These are phyloP conservation scores for Furcasterigmium sp. DNA, from an alignment of 2,329 filamentous ascomycete genomes.

Conservation along the genomic window DNA sequence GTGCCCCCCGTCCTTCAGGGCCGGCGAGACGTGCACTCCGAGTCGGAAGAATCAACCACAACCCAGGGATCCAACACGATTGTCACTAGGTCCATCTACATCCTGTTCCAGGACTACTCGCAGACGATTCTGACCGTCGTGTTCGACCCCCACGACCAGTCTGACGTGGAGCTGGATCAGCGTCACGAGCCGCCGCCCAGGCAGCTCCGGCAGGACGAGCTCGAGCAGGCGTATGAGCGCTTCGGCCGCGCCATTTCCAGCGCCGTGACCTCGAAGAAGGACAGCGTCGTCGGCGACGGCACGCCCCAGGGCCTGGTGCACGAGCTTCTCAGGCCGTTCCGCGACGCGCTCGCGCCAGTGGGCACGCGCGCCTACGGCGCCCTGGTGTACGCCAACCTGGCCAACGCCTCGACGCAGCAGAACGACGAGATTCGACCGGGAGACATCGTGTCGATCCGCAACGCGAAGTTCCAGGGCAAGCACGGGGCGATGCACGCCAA, in stretches of 20 bases:
- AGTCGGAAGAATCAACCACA: conserved; percentile 72
- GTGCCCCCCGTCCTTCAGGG: conserved; percentile 78
- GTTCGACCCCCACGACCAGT: conserved; percentile 70
- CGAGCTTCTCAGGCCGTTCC: conserved; percentile 70
- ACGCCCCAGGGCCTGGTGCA: conserved; percentile 71
- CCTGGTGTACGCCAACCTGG: conserved; percentile 89
- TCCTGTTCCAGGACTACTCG: conserved; percentile 95
- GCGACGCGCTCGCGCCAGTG: conserved; percentile 72
- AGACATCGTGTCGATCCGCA: conserved; percentile 89
- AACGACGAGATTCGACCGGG: conserved; percentile 90
- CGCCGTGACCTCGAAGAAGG: conserved; percentile 65
- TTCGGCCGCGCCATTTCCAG: conserved; percentile 77
- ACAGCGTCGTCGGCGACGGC: conserved; percentile 78
- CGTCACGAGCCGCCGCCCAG: conserved; percentile 80
- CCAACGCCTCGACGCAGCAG: conserved; percentile 85
- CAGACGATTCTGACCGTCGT: conserved; percentile 82
- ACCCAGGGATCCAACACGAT: conserved; percentile 63
- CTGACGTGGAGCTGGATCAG: conserved; percentile 74
- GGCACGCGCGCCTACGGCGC: conserved; percentile 89
- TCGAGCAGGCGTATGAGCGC: conserved; percentile 77
- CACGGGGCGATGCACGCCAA: conserved; percentile 94
- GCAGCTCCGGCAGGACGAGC: conserved; percentile 81
- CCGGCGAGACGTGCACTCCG: conserved; percentile 76
- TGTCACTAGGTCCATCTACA: conserved; percentile 73
- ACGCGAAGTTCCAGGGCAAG: conserved; percentile 91